Evolutionary conservation across 2,329 filamentous ascomycete species (phyloP).

Genomic region (Ceratocystiopsis sp.): DNA sequence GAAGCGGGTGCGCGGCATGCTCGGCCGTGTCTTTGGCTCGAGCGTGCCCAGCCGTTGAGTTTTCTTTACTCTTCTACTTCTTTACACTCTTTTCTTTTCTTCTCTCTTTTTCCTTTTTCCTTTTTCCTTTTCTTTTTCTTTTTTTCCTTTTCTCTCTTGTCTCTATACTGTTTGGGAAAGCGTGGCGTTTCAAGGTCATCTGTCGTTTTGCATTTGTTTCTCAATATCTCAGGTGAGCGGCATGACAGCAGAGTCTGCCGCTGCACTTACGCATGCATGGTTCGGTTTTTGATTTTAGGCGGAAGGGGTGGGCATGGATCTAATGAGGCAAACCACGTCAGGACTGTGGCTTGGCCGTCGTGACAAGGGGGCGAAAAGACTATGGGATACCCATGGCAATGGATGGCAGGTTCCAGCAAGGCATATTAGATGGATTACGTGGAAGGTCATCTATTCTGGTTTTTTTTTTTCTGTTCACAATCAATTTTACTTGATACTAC

Average conservation of each 20-base stretch:
- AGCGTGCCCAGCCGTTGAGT: conserved; percentile 21
- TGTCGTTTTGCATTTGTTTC: not conserved
- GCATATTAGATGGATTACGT: too few relatives aligned
- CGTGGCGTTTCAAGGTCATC: not conserved
- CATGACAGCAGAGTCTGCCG: too few relatives aligned
- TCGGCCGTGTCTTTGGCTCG: conserved; percentile 33
- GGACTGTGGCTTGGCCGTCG: too few relatives aligned
- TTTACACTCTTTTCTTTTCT: not conserved
- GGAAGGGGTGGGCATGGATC: too few relatives aligned
- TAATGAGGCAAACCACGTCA: too few relatives aligned
- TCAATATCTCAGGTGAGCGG: too few relatives aligned
- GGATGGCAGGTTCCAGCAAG: not conserved
- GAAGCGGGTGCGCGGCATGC: conserved; percentile 30
- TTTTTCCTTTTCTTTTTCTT: not conserved
- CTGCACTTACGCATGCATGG: too few relatives aligned
- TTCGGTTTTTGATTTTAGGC: not conserved
- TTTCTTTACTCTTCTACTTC: not conserved
- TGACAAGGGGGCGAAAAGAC: too few relatives aligned
- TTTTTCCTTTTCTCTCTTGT: not conserved
- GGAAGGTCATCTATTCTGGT: too few relatives aligned
- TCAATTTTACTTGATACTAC: too few relatives aligned
- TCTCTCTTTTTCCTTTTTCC: not conserved
- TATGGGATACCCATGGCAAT: not conserved
- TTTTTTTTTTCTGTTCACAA: not conserved
- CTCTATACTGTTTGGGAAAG: not conserved